Evolutionary conservation across 2,329 filamentous ascomycete genomes (phyloP), one percentile per base, ranked within the genome.

Genomic region (Arthrobotrys megalospora): DNA sequence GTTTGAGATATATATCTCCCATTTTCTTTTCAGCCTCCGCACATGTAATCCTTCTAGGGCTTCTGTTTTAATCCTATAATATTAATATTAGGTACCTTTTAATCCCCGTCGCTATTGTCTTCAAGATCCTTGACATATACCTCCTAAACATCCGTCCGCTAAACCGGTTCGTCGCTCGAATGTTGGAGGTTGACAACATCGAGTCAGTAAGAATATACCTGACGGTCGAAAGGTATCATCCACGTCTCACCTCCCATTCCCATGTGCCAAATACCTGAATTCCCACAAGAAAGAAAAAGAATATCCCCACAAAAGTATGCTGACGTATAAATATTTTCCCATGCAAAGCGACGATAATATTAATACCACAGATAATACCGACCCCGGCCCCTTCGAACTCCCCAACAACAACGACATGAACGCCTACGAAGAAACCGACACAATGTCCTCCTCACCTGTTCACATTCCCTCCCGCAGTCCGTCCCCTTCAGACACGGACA

Each of bases 361-460:
- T 12, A 34, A 14, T n/a, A 28, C 24, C 16, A 43, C 19, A 6
- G 8, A 38, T 4, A 16, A 58, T 21, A 16, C 11, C 28, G 36
- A 75, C 4, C 48, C 50, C 14, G 70, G 70, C 32, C 70, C 70
- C 21, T 75, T 67, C 53, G 70, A 75, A n/a, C 70, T 75, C 19
- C 52, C 62, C 1, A 32, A 62, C 34, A n/a, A 38, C 24, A 21
- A 19, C 32, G 2, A 5, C 14, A 65, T 28, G 52, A 52, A 14
- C 45, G 7, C 14, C n/a, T 6, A n/a, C 28, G 38, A 24, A 43
- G 53, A 36, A 24, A 60, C 16, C 6, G 36, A 64, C 21, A 48
- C 52, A 10, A 62, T 76, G 45, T 43, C 53, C n/a, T 60, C 53
- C 34, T 60, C 53, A n/a, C 55, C 72, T 41, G 19, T 69, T 8